Conservation (phyloP, 129 eudicot species). For the Lactuca sativa region DNA sequence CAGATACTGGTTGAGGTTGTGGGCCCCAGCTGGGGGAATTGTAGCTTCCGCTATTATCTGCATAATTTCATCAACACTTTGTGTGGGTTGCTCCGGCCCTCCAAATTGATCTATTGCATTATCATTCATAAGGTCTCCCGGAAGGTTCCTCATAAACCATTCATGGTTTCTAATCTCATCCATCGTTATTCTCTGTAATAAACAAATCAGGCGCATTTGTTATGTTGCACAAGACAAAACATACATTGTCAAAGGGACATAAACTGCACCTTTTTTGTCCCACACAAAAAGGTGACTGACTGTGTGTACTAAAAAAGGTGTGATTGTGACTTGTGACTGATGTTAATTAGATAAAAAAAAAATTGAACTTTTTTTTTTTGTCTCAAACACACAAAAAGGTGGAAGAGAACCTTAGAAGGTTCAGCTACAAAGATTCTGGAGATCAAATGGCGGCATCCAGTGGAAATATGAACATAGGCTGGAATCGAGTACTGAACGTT, state of each 20-base stretch:
- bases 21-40: constrained; percentile 66
- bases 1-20: constrained; percentile 56
- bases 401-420: constrained; percentile 65
- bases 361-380: not conserved
- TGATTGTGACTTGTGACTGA: no score
- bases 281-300: not conserved
- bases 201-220: not conserved
- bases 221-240: not conserved
- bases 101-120: constrained; percentile 52
- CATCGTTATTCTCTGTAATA: constrained; percentile 69
- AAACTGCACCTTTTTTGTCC: not conserved
- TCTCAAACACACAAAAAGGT: no score
- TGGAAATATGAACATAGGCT: constrained; percentile 78
- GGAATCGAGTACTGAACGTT: constrained; percentile 89
- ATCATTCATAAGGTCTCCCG: constrained; percentile 62
- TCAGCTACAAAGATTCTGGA: constrained; percentile 84
- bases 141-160: constrained; percentile 80
- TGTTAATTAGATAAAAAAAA: not conserved
- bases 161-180: constrained; percentile 70
- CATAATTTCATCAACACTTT: constrained; percentile 83
- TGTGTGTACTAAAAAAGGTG: no score
- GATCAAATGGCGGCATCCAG: constrained; percentile 72
- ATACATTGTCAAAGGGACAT: not conserved
- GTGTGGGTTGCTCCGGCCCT: constrained; percentile 71
- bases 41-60: constrained; percentile 90